Evolutionary conservation across 2,329 filamentous ascomycete species (phyloP).

Genomic region (Colletotrichum sp.): DNA sequence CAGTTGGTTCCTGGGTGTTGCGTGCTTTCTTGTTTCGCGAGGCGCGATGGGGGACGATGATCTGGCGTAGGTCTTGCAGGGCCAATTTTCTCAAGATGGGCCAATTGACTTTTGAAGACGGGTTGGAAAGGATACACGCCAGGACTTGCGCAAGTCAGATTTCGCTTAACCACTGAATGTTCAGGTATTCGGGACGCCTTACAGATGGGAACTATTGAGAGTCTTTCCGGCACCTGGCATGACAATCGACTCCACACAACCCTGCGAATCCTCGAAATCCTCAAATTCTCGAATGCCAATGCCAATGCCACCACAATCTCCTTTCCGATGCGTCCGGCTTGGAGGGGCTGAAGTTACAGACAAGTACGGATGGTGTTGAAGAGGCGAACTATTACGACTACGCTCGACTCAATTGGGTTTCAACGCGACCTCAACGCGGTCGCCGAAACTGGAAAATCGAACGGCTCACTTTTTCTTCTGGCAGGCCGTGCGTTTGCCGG

Average conservation of each 20-base stretch:
- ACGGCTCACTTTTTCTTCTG: background rate
- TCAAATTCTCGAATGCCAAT: background rate
- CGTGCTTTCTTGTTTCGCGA: background rate
- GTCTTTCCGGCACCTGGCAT: background rate
- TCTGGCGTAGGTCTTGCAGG: background rate
- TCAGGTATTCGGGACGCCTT: background rate
- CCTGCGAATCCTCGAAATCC: background rate
- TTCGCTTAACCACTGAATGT: background rate
- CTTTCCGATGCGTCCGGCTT: background rate
- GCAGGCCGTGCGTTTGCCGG: background rate
- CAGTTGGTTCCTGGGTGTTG: background rate
- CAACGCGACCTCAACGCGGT: background rate
- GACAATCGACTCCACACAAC: background rate
- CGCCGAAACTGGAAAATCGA: background rate
- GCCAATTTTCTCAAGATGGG: background rate
- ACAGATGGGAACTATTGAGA: background rate
- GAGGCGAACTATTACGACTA: background rate
- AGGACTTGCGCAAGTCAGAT: background rate
- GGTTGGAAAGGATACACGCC: background rate
- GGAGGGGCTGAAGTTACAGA: background rate
- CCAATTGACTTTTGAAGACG: background rate
- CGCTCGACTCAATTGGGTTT: background rate
- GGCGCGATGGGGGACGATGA: background rate
- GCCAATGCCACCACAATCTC: background rate
- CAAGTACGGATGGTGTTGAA: background rate